Conservation (phyloP, 176 grass and related monocot genomes). For the Alloteropsis semialata region DNA sequence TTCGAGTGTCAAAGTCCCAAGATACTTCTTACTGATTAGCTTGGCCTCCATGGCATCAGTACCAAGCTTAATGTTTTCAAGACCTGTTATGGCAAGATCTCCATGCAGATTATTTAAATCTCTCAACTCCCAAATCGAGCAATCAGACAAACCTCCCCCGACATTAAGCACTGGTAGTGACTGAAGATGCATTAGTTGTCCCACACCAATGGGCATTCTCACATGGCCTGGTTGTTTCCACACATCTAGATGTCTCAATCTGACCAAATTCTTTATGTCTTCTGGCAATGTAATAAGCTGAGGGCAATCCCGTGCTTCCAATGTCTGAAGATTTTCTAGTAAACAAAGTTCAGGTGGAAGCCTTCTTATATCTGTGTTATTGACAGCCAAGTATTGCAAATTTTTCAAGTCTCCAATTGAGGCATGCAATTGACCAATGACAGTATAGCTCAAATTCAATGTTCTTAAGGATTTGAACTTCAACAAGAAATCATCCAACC, state of each 20-base stretch:
- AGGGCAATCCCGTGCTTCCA: conserved; percentile 28
- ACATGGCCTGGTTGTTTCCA: conserved; percentile 18
- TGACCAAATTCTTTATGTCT: not conserved
- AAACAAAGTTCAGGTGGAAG: conserved; percentile 19
- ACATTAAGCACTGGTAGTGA: conserved; percentile 28
- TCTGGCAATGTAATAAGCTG: conserved; percentile 31
- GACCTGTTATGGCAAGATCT: not conserved
- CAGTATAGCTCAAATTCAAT: conserved; percentile 34
- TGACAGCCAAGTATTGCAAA: conserved; percentile 32
- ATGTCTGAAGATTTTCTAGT: conserved; percentile 32
- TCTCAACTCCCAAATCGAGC: conserved; percentile 25
- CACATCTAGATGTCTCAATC: conserved; percentile 26
- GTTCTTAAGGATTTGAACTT: conserved; percentile 22
- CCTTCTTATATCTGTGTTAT: conserved; percentile 36
- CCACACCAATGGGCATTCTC: conserved; percentile 30
- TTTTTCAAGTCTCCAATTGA: conserved; percentile 30
- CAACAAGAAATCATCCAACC: conserved; percentile 32
- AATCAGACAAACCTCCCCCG: not conserved
- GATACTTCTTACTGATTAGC: conserved; percentile 24
- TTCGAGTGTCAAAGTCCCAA: conserved; percentile 29
- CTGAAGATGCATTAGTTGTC: conserved; percentile 12
- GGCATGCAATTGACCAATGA: conserved; percentile 21
- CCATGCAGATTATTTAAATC: conserved; percentile 10
- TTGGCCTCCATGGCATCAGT: conserved; percentile 23
- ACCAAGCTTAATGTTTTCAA: conserved; percentile 3